Base-by-base conservation (phyloP, 805 yeast species). In the Metschnikowia rubicola region DNA sequence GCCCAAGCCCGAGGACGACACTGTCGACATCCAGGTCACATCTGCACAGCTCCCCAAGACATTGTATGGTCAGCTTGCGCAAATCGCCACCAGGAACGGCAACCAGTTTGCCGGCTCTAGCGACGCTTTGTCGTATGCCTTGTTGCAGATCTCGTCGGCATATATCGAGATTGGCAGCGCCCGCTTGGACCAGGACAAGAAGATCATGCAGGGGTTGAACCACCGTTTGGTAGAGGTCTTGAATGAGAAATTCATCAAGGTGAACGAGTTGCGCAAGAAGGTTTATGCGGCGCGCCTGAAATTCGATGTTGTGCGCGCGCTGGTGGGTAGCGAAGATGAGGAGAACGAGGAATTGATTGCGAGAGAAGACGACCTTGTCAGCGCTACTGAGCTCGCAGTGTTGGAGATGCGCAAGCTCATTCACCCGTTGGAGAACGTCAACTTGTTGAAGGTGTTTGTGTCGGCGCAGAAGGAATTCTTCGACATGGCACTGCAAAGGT, bases 361-460 rank as follows among this genome's bases (percentile, higher is more conserved):
- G 13, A 73, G 74, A 50, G 96, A 87, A 65, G 96, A 87, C 61
- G 92, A 85, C 52, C 78, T 87, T 54, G 94, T 87, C 32, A 79
- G 83, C 55, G 88, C 89, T 26, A 86, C 90, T 4, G 84, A 86
- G 47, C 70, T 76, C 28, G 94, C 96, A 0, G 94, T 86, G n/a
- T 79, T 80, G 56, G 80, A 82, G 44, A 86, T 87, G 94, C 81
- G 84, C 64, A 79, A 76, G 54, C 71, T 87, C 46, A 79, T 87
- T 54, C 80, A 77, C 51, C 88, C 91, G 21, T 73, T 81, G 10
- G 86, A 84, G 63, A 71, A 81, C 45, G 73, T 86, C 40, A 75
- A 78, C 48, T 68, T 87, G 56, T 70, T 87, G 54, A 83, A 83
- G 59, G 68, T 84, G n/a, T 81, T 85, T 57, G 79, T 80, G 55